A percentile compares a stretch with the other conserved stretches of the same genome.
These are phyloP conservation scores for Zymoseptoria tritici DNA, from an alignment of 2,329 filamentous ascomycete species.

Conservation along the genomic window DNA sequence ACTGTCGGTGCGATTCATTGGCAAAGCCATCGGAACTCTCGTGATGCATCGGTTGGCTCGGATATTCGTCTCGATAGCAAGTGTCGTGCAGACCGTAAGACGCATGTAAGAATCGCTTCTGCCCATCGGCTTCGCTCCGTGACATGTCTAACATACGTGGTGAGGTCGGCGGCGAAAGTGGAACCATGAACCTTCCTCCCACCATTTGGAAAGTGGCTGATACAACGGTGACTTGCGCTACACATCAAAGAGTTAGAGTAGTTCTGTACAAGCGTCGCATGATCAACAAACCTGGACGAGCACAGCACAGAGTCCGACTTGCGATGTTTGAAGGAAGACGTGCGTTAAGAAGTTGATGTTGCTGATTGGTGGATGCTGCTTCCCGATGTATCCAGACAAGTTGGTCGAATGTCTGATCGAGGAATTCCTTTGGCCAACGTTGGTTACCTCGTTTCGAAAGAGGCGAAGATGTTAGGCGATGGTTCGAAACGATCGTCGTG, in stretches of 20 bases:
- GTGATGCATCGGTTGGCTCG: not conserved
- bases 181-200: conserved; percentile 40
- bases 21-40: not conserved
- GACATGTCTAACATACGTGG: conserved; percentile 44
- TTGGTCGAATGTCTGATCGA: too few species aligned
- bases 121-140: conserved; percentile 37
- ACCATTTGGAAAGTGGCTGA: conserved; percentile 23
- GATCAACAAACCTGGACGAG: not conserved
- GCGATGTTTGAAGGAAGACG: not conserved
- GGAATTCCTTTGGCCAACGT: too few species aligned
- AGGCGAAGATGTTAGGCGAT: not conserved
- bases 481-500: not conserved
- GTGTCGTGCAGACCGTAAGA: conserved; percentile 28
- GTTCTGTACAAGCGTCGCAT: not conserved
- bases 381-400: too few species aligned
- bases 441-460: not conserved
- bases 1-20: conserved; percentile 21
- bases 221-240: not conserved
- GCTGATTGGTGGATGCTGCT: not conserved
- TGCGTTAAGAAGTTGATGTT: not conserved
- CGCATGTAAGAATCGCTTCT: conserved; percentile 31
- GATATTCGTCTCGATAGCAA: conserved; percentile 3
- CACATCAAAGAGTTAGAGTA: not conserved
- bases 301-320: not conserved
- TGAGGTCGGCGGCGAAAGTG: conserved; percentile 44